Evolutionary conservation across 768 basidiomycete species (phyloP), one percentile per base, ranked within the genome.

Genomic region (Tricholoma furcatifolium): DNA sequence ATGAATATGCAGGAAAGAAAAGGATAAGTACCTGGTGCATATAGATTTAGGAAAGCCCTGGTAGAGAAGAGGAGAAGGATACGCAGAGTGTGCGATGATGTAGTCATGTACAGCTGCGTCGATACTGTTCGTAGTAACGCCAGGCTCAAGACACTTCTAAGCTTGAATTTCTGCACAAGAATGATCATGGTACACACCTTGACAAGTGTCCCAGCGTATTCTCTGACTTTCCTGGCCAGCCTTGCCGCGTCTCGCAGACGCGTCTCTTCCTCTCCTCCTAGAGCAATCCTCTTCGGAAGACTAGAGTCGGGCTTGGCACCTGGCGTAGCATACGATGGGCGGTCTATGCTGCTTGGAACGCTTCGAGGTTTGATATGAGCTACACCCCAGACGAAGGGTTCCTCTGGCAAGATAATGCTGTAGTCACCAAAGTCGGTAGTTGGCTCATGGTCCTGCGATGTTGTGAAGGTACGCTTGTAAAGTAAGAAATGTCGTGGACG

Each of bases 61-160:
- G 65, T 95, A 96, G 0, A 75, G 77, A 44, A 96, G 70, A 0
- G 94, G 91, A 8, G 93, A 94, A 0, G 94, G 94, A 67, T 96
- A 97, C 6, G 91, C 94, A 20, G 76, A 77, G 59, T 78, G 75
- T 0, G 74, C 67, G 35, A 90, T 57, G 52, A 94, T 87, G 54
- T 80, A 84, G 6, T 86, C 75, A 52, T 95, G 93, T 35, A 95
- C 72, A 1, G 77, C 74, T 11, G 73, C 69, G 65, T 97, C 93
- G 45, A 97, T 85, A 11, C 70, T 69, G 50, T 87, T 78, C 8
- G 94, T 96, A 3, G 91, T 93, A 8, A 79, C 67, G 11, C 85
- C 86, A 31, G 79, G 74, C 90, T 91, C 51, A 8, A 39, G 34
- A 35, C 32, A 52, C 23, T 12, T 41, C 47, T 47, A 49, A 52